Base-by-base conservation (phyloP, 441 rosid genomes). In the Bruguiera hainesii region DNA sequence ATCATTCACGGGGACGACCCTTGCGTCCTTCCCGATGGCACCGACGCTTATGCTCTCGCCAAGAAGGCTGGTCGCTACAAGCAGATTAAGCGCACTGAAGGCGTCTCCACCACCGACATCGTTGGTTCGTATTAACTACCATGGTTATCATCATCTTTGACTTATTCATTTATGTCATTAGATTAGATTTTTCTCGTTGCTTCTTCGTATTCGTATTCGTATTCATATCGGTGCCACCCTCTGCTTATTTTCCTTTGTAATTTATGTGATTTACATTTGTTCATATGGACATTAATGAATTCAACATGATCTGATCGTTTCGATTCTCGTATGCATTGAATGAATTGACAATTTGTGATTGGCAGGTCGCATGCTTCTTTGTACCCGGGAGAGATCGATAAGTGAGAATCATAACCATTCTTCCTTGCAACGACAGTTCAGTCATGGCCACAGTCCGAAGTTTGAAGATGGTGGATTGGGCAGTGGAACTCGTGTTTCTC, bases 41-140 rank as follows among this genome's bases (percentile, higher is more conserved):
- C 88, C n/a, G 89, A 83, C 71, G 88, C 90, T 0, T 87, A 80
- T 69, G 89, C 79, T 8, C 84, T 79, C 6, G 89, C 91, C 30
- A 84, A 86, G 82, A 82, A 81, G 72, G 91, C 87, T 20, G 91
- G 85, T 35, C 88, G 88, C 53, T 86, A 78, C 74, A 86, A 82
- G 76, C 91, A 86, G 79, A 86, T 86, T 72, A 86, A 86, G 79
- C 89, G 91, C 16, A 86, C 87, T 3, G 91, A 86, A 75, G 91
- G 91, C 10, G 89, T 86, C 39, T 87, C 89, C 21, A 86, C 85
- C 83, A 84, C 89, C 1, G 89, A 86, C 64, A 78, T 84, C 33
- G 89, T 84, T 55, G 90, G 90, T 86, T 42, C 48, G 48, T 13
- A 42, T 42, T 13, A 42, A 42, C 4, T 13, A 25, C 18, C 18